Base-by-base conservation (phyloP, 805 yeast species). In the Nakazawaea anatomiae region DNA sequence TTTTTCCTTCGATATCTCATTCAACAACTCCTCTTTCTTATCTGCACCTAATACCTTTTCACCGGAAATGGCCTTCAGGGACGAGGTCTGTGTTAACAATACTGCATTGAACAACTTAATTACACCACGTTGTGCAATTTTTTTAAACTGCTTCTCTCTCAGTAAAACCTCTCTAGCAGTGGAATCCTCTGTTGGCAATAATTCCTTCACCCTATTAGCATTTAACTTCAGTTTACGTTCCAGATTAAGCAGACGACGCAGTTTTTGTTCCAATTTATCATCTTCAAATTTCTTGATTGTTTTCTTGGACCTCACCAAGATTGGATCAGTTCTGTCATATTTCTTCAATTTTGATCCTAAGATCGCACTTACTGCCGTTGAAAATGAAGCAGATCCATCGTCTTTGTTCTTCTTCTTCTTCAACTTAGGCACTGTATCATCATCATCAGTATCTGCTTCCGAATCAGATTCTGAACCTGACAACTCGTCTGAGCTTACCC, bases 51-150 rank as follows among this genome's bases (percentile, higher is more conserved):
- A 70, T 41, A 50, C 62, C 50, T 61, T 69, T 39, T 57, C 57
- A 11, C 70, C 69, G n/a, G 66, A 59, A 2, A 80, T 65, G 55
- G 79, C 85, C 48, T 72, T 71, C 30, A 67, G 71, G 2, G 89
- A 79, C 52, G 72, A 74, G 10, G 79, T 77, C 66, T 89, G 97
- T 0, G 96, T 85, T 32, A 87, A 76, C 62, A 87, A 75, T 29
- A 89, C 82, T 1, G 96, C 96, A 62, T 87, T 92, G 71, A 85
- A 89, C 57, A 88, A 76, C 63, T 83, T 79, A 7, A 89, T 89
- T 11, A 88, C 96, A 70, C 97, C 97, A 57, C 84, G 74, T 68
- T 89, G 96, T 0, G 96, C 98, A 28, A 82, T 76, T 62, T 89
- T 89, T 63, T 86, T 84, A 59, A 88, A 70, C 54, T 70, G 74